Evolutionary conservation across 257 asterid genomes (phyloP).

Genomic region (Knoxia roxburghii): DNA sequence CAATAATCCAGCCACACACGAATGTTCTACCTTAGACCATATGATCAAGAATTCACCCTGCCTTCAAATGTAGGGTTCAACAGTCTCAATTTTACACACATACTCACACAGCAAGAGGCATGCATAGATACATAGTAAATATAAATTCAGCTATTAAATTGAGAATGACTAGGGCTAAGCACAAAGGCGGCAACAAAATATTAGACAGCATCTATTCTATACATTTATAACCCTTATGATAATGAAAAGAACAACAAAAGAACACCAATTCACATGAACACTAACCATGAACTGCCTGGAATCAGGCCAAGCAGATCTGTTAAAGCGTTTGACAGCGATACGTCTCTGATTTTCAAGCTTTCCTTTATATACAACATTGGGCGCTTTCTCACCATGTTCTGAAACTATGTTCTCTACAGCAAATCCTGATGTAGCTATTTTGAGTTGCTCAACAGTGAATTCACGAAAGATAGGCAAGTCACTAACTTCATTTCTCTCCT

Average conservation of each 20-base stretch:
- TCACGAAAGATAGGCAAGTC: conserved; percentile 81
- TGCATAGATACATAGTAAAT: no score
- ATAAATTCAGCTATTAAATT: conserved; percentile 1
- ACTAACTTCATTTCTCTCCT: conserved; percentile 63
- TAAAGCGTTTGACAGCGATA: conserved; percentile 90
- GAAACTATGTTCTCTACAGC: conserved; percentile 92
- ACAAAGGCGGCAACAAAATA: background rate
- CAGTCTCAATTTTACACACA: background rate
- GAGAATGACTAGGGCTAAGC: conserved; percentile 2
- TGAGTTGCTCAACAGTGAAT: conserved; percentile 73
- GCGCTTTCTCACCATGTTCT: conserved; percentile 97
- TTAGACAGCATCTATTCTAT: background rate
- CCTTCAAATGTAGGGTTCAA: background rate
- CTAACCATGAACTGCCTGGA: conserved; percentile 82
- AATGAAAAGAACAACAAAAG: background rate
- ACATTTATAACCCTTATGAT: background rate
- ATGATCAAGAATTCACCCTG: background rate
- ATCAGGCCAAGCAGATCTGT: conserved; percentile 88
- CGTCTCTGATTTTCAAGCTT: conserved; percentile 81
- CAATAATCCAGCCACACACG: background rate
- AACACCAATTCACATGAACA: background rate
- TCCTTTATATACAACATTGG: conserved; percentile 87
- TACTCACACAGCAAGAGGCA: no score
- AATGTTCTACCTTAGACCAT: background rate
- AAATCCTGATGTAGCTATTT: conserved; percentile 80